Conservation (phyloP, 257 asterid species). For the Salvia miltiorrhiza region DNA sequence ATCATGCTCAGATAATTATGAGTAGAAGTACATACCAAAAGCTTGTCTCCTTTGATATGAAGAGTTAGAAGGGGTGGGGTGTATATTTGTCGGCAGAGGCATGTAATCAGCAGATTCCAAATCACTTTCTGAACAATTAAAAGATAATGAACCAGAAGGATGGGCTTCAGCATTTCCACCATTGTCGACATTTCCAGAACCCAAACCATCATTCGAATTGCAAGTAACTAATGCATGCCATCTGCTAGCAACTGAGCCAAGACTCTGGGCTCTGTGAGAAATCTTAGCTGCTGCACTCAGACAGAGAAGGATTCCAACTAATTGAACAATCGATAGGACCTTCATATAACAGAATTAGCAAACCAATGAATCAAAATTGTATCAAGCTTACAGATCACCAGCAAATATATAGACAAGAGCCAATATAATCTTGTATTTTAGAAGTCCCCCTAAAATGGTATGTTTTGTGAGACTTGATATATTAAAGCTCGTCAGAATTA, state of each 20-base stretch:
- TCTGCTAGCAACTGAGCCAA: slow-evolving; percentile 78
- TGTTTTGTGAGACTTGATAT: no score
- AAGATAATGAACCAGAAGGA: slow-evolving; percentile 26
- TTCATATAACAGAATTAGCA: slow-evolving; percentile 24
- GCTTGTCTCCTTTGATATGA: slow-evolving; percentile 86
- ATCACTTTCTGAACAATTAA: slow-evolving; percentile 69
- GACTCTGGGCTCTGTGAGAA: slow-evolving; percentile 88
- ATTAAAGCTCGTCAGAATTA: background rate
- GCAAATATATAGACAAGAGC: background rate
- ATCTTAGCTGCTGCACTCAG: slow-evolving; percentile 76
- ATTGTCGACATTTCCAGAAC: slow-evolving; percentile 34
- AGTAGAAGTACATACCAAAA: slow-evolving; percentile 52
- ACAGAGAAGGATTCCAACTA: slow-evolving; percentile 76
- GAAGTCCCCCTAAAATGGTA: no score
- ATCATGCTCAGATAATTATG: background rate
- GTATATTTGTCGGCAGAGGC: slow-evolving; percentile 38
- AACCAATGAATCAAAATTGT: background rate
- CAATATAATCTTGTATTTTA: background rate
- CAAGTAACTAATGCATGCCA: slow-evolving; percentile 82
- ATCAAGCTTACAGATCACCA: background rate
- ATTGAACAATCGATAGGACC: slow-evolving; percentile 65
- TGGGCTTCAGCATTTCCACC: slow-evolving; percentile 39
- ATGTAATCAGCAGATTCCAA: slow-evolving; percentile 55
- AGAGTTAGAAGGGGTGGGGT: slow-evolving; percentile 47
- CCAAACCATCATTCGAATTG: slow-evolving; percentile 46